phyloP scores from a whole-genome alignment of 1,139 yeast species.

The Hemisphaericaspora lyxosophila region DNA sequence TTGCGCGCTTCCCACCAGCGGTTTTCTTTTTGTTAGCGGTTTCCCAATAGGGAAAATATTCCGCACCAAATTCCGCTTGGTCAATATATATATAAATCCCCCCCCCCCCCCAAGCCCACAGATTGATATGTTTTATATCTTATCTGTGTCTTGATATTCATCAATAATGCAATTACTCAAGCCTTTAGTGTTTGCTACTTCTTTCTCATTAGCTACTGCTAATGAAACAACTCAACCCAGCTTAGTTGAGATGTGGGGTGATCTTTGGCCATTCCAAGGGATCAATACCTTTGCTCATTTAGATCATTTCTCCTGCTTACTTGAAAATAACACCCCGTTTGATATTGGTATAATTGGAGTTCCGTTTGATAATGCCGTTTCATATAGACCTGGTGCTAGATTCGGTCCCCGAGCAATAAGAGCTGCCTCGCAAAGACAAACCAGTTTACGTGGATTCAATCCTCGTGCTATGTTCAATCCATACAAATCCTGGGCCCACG shows the following conservation, averaged over 20 bases:
- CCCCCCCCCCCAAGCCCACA: no score
- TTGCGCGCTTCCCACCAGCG: not conserved
- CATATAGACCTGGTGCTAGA: constrained; percentile 75
- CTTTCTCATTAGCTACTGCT: constrained; percentile 5
- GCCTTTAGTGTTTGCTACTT: constrained; percentile 3
- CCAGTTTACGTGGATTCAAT: constrained; percentile 64
- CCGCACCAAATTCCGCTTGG: constrained; percentile 11
- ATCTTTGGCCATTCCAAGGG: constrained; percentile 68
- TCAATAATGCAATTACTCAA: constrained; percentile 3
- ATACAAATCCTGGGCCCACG: constrained; percentile 63
- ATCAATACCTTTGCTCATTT: constrained; percentile 74
- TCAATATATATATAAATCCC: constrained; percentile 1
- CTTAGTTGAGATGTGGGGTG: constrained; percentile 59
- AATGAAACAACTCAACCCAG: constrained; percentile 19
- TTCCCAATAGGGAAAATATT: constrained; percentile 7
- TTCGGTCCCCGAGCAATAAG: constrained; percentile 80
- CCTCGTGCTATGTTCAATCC: constrained; percentile 66
- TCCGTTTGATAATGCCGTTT: constrained; percentile 76
- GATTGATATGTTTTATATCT: no score
- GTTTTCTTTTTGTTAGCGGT: constrained; percentile 3
- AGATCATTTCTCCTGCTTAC: constrained; percentile 56
- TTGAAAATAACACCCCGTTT: constrained; percentile 44
- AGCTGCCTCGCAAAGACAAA: constrained; percentile 72
- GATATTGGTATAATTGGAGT: constrained; percentile 74
- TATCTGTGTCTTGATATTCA: no score